Evolutionary conservation across 2,329 filamentous ascomycete species (phyloP).

Genomic region (Calonectria leucothoes): DNA sequence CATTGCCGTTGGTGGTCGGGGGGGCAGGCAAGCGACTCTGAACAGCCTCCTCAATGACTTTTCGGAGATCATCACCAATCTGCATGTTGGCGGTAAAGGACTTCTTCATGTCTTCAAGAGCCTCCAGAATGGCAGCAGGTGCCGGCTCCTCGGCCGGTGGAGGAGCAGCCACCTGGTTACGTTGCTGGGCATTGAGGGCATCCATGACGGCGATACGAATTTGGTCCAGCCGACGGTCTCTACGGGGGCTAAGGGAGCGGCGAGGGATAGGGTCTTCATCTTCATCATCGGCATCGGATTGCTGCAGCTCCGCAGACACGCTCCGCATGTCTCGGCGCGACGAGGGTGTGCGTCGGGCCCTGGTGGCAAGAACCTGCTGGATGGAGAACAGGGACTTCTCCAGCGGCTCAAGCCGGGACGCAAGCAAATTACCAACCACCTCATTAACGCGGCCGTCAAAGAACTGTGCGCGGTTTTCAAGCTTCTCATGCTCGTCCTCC

Average conservation of each 20-base stretch:
- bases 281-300: slow-evolving; percentile 96
- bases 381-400: slow-evolving; percentile 84
- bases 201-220: slow-evolving; percentile 81
- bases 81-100: slow-evolving; percentile 48
- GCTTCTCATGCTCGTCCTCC: slow-evolving; percentile 84
- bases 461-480: slow-evolving; percentile 84
- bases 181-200: slow-evolving; percentile 72
- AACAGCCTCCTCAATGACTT: slow-evolving; percentile 72
- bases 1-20: slow-evolving; percentile 60
- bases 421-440: slow-evolving; percentile 81
- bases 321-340: slow-evolving; percentile 72
- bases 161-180: slow-evolving; percentile 48
- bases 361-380: slow-evolving; percentile 72
- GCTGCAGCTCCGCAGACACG: slow-evolving; percentile 74
- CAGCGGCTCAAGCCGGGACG: slow-evolving; percentile 81
- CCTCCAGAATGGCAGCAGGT: slow-evolving; percentile 69
- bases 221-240: slow-evolving; percentile 85
- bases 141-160: slow-evolving; percentile 33
- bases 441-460: slow-evolving; percentile 93
- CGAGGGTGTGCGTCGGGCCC: slow-evolving; percentile 66
- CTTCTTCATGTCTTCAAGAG: slow-evolving; percentile 72
- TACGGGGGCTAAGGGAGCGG: slow-evolving; percentile 80
- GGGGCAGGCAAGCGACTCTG: slow-evolving; percentile 66
- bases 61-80: slow-evolving; percentile 65
- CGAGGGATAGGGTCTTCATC: slow-evolving; percentile 77